phyloP scores from a whole-genome alignment of 106 monocot species.

The Agapanthus africanus region DNA sequence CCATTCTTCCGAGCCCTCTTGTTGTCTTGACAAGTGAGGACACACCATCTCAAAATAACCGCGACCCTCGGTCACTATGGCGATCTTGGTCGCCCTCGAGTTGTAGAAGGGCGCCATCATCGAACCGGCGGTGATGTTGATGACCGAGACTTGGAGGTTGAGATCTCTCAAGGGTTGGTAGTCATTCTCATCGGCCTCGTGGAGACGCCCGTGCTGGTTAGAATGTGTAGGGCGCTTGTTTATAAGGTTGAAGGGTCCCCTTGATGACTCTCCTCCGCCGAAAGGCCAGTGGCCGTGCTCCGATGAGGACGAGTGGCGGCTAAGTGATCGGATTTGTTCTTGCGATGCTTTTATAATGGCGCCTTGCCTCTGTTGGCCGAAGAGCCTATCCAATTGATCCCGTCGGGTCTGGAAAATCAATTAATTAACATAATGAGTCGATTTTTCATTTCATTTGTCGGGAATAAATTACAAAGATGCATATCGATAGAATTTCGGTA shows the following conservation, averaged over 20 bases:
- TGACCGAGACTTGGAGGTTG: constrained; percentile 34
- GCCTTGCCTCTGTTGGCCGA: constrained; percentile 33
- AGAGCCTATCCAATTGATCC: constrained; percentile 29
- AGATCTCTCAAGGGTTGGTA: constrained; percentile 40
- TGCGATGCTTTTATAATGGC: constrained; percentile 36
- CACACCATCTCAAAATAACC: constrained; percentile 62
- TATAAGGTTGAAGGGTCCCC: constrained; percentile 47
- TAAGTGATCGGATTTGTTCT: constrained; percentile 48
- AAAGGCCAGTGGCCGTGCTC: constrained; percentile 21
- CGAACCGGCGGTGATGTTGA: constrained; percentile 52
- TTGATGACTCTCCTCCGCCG: constrained; percentile 3
- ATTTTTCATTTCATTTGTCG: not conserved
- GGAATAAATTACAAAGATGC: not conserved
- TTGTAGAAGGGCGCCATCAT: constrained; percentile 61
- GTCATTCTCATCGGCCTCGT: constrained; percentile 34
- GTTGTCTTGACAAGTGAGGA: constrained; percentile 23
- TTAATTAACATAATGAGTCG: not conserved
- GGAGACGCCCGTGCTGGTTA: constrained; percentile 39
- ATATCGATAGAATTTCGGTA: not conserved
- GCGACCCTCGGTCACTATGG: constrained; percentile 34
- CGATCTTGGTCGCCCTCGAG: constrained; percentile 42
- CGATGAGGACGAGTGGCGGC: not conserved
- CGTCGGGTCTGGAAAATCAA: constrained; percentile 24
- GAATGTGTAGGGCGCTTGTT: constrained; percentile 27
- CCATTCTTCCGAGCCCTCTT: too few relatives aligned